Conservation (phyloP, 2,329 filamentous ascomycete genomes). For the Emergomyces orientalis region DNA sequence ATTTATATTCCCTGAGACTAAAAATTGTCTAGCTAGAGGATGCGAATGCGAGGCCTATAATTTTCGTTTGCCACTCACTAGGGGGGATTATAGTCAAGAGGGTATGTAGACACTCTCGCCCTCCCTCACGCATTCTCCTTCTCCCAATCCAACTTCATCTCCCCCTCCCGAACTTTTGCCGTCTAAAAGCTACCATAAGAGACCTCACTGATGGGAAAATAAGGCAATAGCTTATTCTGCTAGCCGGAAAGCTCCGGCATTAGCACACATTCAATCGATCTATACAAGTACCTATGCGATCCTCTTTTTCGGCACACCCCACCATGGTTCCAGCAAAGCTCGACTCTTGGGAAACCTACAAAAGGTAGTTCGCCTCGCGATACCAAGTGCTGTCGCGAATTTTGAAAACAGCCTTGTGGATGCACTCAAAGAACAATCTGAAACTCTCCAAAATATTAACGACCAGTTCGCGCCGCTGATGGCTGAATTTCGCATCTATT, state of each 20-base stretch:
- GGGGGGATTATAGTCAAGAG: constrained; percentile 36
- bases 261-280: constrained; percentile 29
- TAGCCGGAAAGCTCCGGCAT: constrained; percentile 19
- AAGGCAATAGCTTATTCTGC: constrained; percentile 31
- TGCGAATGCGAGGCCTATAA: constrained; percentile 28
- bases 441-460: constrained; percentile 32
- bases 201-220: neutral
- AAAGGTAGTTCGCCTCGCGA: constrained; percentile 22
- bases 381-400: constrained; percentile 22
- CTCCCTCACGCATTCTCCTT: neutral
- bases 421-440: constrained; percentile 43
- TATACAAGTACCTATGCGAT: constrained; percentile 31
- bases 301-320: constrained; percentile 32
- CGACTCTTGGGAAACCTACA: constrained; percentile 18
- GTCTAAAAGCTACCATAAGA: neutral
- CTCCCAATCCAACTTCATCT: neutral
- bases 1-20: constrained; percentile 10
- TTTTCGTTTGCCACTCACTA: constrained; percentile 36
- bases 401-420: constrained; percentile 42
- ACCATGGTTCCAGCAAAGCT: constrained; percentile 30
- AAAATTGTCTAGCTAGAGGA: constrained; percentile 22
- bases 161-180: neutral
- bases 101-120: constrained; percentile 20
- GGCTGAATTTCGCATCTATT: constrained; percentile 29
- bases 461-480: constrained; percentile 32